Evolutionary conservation across 2,329 filamentous ascomycete genomes (phyloP).

Genomic region (Lecanosticta acicola): DNA sequence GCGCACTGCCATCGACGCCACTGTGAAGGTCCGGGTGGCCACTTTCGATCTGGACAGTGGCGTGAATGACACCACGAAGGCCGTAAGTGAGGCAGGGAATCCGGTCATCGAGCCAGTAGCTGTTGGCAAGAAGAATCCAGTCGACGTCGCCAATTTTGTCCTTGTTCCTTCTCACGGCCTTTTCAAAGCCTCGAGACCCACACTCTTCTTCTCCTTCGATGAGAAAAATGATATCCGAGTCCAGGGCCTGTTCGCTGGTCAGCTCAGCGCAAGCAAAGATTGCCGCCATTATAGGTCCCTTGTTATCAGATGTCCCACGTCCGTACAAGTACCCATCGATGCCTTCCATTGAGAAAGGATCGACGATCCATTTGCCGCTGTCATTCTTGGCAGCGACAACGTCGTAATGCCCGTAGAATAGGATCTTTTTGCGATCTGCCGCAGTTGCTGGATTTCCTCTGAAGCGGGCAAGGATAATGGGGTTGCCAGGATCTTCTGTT

Average conservation of each 20-base stretch:
- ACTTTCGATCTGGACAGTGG: slow-evolving; percentile 81
- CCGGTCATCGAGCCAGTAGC: slow-evolving; percentile 96
- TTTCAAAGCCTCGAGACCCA: slow-evolving; percentile 83
- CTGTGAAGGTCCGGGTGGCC: slow-evolving; percentile 85
- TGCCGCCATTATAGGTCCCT: slow-evolving; percentile 89
- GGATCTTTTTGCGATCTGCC: slow-evolving; percentile 69
- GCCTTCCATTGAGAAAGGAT: slow-evolving; percentile 85
- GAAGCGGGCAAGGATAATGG: slow-evolving; percentile 89
- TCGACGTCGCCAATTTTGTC: slow-evolving; percentile 82
- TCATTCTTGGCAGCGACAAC: slow-evolving; percentile 86
- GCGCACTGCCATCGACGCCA: slow-evolving; percentile 88
- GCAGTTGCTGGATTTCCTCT: slow-evolving; percentile 64
- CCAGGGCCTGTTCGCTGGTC: slow-evolving; percentile 72
- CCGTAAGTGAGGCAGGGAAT: slow-evolving; percentile 95
- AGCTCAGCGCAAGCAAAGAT: slow-evolving; percentile 90
- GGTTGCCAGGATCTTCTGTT: slow-evolving; percentile 71
- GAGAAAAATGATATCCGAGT: slow-evolving; percentile 84
- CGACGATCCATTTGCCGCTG: slow-evolving; percentile 73
- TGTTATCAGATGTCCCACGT: slow-evolving; percentile 95
- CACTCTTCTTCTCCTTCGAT: slow-evolving; percentile 97
- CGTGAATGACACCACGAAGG: slow-evolving; percentile 86
- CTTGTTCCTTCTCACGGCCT: slow-evolving; percentile 74
- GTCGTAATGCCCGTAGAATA: slow-evolving; percentile 98
- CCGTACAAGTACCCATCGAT: slow-evolving; percentile 91
- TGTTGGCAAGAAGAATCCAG: slow-evolving; percentile 92